These are phyloP conservation scores for Aphanomyces stellatus DNA, from an alignment of 352 stramenopile genomes.

Conservation along the genomic window DNA sequence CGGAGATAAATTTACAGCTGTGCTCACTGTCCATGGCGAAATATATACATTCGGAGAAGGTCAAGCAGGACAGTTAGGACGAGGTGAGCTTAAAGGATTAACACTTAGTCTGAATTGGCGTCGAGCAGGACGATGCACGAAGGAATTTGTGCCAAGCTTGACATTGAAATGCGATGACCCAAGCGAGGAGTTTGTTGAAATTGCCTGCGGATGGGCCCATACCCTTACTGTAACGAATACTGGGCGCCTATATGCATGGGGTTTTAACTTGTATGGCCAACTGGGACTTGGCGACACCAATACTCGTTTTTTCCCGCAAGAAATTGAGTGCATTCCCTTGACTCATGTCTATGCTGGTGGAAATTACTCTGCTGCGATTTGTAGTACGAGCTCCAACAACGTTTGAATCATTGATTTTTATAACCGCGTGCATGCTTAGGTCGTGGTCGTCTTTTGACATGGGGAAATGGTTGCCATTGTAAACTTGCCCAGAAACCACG, in stretches of 20 bases:
- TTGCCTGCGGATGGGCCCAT: constrained; percentile 62
- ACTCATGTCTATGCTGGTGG: constrained; percentile 46
- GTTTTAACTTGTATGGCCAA: constrained; percentile 72
- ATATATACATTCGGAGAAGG: constrained; percentile 76
- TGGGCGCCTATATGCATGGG: constrained; percentile 61
- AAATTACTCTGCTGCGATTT: constrained; percentile 50
- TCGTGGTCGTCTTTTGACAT: constrained; percentile 39
- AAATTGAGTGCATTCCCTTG: constrained; percentile 28
- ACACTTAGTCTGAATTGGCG: background rate
- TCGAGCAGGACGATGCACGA: constrained; percentile 11
- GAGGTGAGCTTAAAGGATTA: background rate
- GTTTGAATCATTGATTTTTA: background rate
- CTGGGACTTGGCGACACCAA: constrained; percentile 42
- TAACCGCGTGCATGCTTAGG: background rate
- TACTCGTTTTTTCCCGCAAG: constrained; percentile 23
- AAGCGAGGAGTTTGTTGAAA: constrained; percentile 35
- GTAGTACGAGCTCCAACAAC: background rate
- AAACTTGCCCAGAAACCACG: constrained; percentile 36
- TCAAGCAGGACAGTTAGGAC: constrained; percentile 24
- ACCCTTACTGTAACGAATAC: constrained; percentile 45
- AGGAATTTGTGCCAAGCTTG: constrained; percentile 23
- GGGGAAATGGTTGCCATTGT: constrained; percentile 42
- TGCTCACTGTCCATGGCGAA: constrained; percentile 47
- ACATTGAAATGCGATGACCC: constrained; percentile 23
- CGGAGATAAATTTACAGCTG: constrained; percentile 68